Percentiles rank a stretch among this genome's conserved stretches.
Conservation (phyloP, 805 yeast species). For the Yarrowia deformans region DNA sequence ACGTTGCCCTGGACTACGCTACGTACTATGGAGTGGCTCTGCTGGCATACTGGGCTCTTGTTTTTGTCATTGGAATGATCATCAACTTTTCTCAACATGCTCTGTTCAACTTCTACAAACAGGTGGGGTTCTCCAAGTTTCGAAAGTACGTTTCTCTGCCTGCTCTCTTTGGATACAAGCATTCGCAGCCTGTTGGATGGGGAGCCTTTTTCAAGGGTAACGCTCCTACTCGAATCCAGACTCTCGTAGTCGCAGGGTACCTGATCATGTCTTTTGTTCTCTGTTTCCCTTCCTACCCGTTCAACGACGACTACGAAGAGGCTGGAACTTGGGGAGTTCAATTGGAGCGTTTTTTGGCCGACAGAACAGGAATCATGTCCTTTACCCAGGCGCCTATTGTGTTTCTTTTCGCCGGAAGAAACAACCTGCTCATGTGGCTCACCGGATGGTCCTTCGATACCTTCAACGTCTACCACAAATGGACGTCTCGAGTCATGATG, state of each 20-base stretch:
- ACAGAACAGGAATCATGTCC: conserved; percentile 44
- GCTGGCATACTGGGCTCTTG: conserved; percentile 49
- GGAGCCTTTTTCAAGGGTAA: conserved; percentile 26
- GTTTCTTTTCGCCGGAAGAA: conserved; percentile 65
- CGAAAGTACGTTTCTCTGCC: conserved; percentile 50
- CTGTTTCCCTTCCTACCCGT: conserved; percentile 37
- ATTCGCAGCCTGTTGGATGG: conserved; percentile 46
- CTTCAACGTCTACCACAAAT: conserved; percentile 65
- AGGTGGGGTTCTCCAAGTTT: conserved; percentile 42
- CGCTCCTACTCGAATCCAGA: conserved; percentile 56
- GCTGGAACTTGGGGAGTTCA: conserved; percentile 40
- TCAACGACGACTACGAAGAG: conserved; percentile 47
- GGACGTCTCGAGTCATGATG: conserved; percentile 47
- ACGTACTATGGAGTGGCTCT: conserved; percentile 45
- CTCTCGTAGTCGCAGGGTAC: conserved; percentile 51
- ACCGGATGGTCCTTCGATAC: conserved; percentile 70
- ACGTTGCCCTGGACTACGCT: conserved; percentile 21
- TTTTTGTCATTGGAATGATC: conserved; percentile 44
- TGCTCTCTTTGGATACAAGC: conserved; percentile 47
- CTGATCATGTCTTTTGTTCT: conserved; percentile 48
- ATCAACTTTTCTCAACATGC: conserved; percentile 41
- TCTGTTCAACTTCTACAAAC: conserved; percentile 26
- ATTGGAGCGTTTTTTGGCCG: conserved; percentile 43
- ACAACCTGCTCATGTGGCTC: conserved; percentile 66
- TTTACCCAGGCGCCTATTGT: conserved; percentile 47